Base-by-base conservation (phyloP, 306 rosid genomes). In the Ormosia semicastrata region DNA sequence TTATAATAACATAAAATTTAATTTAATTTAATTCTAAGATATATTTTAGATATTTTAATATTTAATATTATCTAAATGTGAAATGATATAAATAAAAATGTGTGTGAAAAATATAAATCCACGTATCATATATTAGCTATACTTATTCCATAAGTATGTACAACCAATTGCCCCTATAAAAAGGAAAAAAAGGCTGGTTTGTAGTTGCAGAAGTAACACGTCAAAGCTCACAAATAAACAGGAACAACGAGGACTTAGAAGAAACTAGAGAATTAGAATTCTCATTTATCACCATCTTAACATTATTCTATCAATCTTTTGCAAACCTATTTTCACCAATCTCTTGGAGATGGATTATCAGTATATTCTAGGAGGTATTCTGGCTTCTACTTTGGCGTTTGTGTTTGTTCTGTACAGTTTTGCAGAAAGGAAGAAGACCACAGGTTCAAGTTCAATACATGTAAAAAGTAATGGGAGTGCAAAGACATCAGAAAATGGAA, bases 321-420 rank as follows among this genome's bases (percentile, higher is more conserved):
- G 10, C 34, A n/a, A 12, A 49, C 2, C 41, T 8, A 52, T 34
- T 46, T 53, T 78, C n/a, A 58, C 17, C 36, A 52, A 33, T 32
- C 53, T 44, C 32, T 77, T 13, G 15, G 58, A 79, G 69, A 87
- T 93, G 98, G 92, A 76, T 39, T 83, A 71, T 82, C 71, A 79
- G 62, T 88, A 84, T 69, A 11, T 77, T 43, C 30, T 88, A 3
- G 91, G 86, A 44, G 92, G 77, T 10, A 47, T 90, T 54, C 7
- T 91, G 49, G 90, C 88, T 49, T 82, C 84, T 69, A 7, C 82
- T 18, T 44, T 89, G 60, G 87, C 77, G 4, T 69, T 84, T 50
- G 83, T 83, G 59, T 80, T 83, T 89, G 77, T 82, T 63, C 12
- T 85, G 33, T 86, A 68, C 66, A 77, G 39, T 74, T 57, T 79